Base-by-base conservation (phyloP, 257 asterid genomes). In the Salvia rosmarinus region DNA sequence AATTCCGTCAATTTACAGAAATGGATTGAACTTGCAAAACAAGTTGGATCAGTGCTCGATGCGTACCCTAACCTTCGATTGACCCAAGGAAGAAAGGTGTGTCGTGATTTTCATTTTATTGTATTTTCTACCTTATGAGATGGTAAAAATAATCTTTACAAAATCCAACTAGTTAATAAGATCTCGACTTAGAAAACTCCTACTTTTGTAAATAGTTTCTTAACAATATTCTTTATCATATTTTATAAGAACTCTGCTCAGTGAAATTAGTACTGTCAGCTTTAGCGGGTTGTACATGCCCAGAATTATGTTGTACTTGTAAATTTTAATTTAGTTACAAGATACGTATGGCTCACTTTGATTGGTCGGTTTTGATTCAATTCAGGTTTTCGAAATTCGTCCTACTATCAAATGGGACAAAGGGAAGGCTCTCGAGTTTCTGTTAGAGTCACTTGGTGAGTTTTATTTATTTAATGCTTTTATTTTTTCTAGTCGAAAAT, bases 371-470 rank as follows among this genome's bases (percentile, higher is more conserved):
- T 67, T 32, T 17, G 35, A 55, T 50, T 54, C 9, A 77, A 58
- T 82, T 75, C 83, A 90, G 97, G 97, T 91, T n/a, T 75, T 94
- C 16, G 98, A 94, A 81, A 86, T 94, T 32, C 96, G 98, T 37
- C 98, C 98, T 51, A 83, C 90, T 25, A 89, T 91, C 76, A 94
- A 86, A 76, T 94, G 98, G 98, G 97, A 94, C 90, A 94, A 94
- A 60, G 98, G 98, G 63, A 94, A 91, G 87, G 98, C 98, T 71
- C 90, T 94, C 23, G 98, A 94, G 82, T 94, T 94, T 71, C 79
- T 94, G 60, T 75, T 94, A 20, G 91, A 90, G 74, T 87, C 98
- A 39, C 96, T 94, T 59, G 98, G 98, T 93, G 57, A 80, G 95
- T 82, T 67, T 19, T 6, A 8, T 40, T 25, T 69, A 52, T 56